Percentiles rank a stretch among this genome's conserved stretches.
Conservation (phyloP, 768 basidiomycete genomes). For the Melanogaster broomeanus region DNA sequence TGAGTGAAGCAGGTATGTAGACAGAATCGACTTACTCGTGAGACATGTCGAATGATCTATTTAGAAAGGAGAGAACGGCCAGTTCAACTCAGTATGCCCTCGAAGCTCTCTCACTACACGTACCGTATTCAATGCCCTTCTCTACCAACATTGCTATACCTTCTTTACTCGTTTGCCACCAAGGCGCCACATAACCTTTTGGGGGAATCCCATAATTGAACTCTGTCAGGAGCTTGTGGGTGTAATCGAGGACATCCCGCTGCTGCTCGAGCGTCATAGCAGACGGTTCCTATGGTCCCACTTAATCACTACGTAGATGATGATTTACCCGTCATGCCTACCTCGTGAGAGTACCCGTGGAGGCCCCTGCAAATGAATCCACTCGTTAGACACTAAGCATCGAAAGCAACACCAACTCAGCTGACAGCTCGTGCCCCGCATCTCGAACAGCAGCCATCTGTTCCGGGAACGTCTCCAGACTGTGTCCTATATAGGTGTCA, state of each 20-base stretch:
- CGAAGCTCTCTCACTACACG: neutral
- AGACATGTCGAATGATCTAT: conserved; percentile 62
- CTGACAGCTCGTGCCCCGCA: conserved; percentile 73
- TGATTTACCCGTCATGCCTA: conserved; percentile 17
- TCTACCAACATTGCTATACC: conserved; percentile 63
- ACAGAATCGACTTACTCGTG: conserved; percentile 41
- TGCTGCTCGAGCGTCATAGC: conserved; percentile 66
- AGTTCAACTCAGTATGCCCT: too few species aligned
- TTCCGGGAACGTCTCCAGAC: conserved; percentile 72
- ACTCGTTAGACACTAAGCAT: conserved; percentile 13
- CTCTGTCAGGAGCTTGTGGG: conserved; percentile 62
- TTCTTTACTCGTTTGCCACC: conserved; percentile 79
- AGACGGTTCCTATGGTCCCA: conserved; percentile 39
- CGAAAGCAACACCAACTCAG: too few species aligned
- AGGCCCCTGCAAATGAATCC: conserved; percentile 45
- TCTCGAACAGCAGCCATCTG: conserved; percentile 71
- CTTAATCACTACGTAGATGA: neutral
- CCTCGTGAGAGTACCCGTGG: conserved; percentile 75
- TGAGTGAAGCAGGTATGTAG: neutral
- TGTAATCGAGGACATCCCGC: conserved; percentile 67
- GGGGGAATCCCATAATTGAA: conserved; percentile 64
- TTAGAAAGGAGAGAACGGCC: too few species aligned
- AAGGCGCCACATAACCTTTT: conserved; percentile 70
- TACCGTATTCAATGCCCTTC: conserved; percentile 78
- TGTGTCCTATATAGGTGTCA: conserved; percentile 49